A percentile compares a stretch with the other conserved stretches of the same genome.
Conservation (phyloP, 345 rosid genomes). For the Salix brachista region DNA sequence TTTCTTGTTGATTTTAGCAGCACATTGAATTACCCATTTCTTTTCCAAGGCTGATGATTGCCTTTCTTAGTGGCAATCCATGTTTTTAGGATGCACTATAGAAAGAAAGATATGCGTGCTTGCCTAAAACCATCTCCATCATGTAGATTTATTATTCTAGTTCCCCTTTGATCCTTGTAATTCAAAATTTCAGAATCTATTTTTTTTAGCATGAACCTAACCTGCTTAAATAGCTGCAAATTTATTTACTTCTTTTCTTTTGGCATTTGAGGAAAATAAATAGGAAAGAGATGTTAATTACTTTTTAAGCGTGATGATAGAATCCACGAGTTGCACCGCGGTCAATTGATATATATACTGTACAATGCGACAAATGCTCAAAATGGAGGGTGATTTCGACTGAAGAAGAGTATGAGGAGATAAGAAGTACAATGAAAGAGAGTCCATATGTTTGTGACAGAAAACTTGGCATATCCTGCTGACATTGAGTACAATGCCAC, state of each 20-base stretch:
- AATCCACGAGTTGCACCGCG: constrained; percentile 9
- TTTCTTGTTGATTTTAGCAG: not conserved
- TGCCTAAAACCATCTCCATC: not conserved
- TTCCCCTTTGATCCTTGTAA: not conserved
- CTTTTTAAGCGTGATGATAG: constrained; percentile 1
- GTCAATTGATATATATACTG: constrained; percentile 64
- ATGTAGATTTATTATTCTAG: not conserved
- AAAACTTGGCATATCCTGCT: constrained; percentile 52
- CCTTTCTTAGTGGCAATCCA: not conserved
- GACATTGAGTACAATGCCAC: constrained; percentile 61
- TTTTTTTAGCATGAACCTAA: not conserved
- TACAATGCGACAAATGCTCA: constrained; percentile 65
- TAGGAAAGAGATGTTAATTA: not conserved
- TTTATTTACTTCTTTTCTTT: not conserved
- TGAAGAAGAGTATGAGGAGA: constrained; percentile 69
- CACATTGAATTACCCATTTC: not conserved
- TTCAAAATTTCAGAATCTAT: not conserved
- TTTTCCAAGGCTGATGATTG: not conserved
- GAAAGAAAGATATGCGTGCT: not conserved
- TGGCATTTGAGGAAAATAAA: not conserved
- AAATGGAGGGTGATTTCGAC: constrained; percentile 73
- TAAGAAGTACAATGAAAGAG: constrained; percentile 49
- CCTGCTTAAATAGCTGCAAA: not conserved
- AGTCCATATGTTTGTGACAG: constrained; percentile 50
- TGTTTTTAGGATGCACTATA: not conserved